Evolutionary conservation across 768 basidiomycete genomes (phyloP), one percentile per base, ranked within the genome.

Genomic region (Suillus subalutaceus): DNA sequence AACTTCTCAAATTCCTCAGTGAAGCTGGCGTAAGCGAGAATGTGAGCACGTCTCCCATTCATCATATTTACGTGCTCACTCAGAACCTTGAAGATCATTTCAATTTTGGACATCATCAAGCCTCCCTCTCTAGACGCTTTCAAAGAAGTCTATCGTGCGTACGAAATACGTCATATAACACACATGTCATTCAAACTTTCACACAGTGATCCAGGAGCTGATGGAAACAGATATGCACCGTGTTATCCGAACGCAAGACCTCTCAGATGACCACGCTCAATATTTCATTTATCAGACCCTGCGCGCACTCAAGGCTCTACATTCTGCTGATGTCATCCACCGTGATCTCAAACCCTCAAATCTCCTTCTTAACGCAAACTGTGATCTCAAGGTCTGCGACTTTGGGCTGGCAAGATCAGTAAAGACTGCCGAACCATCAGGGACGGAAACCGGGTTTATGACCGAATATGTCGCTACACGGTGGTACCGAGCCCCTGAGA

Each of bases 401-500:
- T 99, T 99, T 75, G 97, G 97, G 61, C 85, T 97, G 43, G 95
- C 95, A 1, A 86, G 96, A n/a, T 92, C 91, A 12, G 91, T 93
- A 50, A 91, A 86, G 79, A 93, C 92, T 5, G 92, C 92, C 6
- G 91, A 93, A 75, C 90, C 91, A 0, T 90, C 89, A 16, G 92
- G 91, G 30, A 93, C 91, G 8, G 91, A 93, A 71, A 92, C 86
- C 7, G 90, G 90, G 6, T 96, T 95, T 81, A 95, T 96, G 94
- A 97, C 94, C 2, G 93, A 95, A 88, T 97, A 96, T 73, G 97
- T 99, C 59, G 97, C 97, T 2, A 99, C 97, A 32, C 85, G 97
- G 71, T 99, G 97, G 97, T 99, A 99, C 75, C 89, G 97, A 44
- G 97, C 97, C 0, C 97, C 97, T 0, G 97, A 99, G 77, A 96